Percentiles rank a stretch among this genome's conserved stretches.
These are phyloP conservation scores for Fusarium begoniae DNA, from an alignment of 2,329 filamentous ascomycete species.

Conservation along the genomic window DNA sequence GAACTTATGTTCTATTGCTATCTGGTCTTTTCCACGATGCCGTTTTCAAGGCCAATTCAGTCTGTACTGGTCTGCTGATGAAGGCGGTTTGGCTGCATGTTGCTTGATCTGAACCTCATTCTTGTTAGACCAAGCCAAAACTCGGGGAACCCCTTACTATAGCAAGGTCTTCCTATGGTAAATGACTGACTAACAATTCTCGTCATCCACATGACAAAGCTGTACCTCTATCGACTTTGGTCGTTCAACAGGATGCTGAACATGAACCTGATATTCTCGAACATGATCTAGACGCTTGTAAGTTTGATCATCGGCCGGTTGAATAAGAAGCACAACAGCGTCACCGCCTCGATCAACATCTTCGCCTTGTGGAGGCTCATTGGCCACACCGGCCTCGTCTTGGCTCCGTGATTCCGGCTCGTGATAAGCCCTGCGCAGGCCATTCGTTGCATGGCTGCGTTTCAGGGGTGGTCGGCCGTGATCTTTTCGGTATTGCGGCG, in stretches of 20 bases:
- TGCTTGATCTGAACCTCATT: neutral
- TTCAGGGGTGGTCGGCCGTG: neutral
- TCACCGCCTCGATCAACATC: neutral
- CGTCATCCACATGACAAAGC: neutral
- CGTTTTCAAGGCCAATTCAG: neutral
- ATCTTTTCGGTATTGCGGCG: neutral
- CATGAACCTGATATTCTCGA: neutral
- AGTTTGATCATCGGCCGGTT: neutral
- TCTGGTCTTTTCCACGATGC: neutral
- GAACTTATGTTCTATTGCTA: neutral
- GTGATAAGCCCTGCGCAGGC: neutral
- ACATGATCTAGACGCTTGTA: neutral
- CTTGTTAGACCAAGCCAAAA: too few species aligned
- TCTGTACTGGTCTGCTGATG: neutral
- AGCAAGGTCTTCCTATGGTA: too few species aligned
- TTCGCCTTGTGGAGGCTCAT: neutral
- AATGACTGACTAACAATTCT: neutral
- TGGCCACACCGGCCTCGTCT: neutral
- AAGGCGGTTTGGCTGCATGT: neutral
- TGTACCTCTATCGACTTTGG: neutral
- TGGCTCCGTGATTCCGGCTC: neutral
- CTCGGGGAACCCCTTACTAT: too few species aligned
- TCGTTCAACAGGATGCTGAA: neutral
- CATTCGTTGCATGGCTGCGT: neutral
- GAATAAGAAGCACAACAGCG: neutral